Base-by-base conservation (phyloP, 176 grass and related monocot genomes). In the Aechmea fasciata region DNA sequence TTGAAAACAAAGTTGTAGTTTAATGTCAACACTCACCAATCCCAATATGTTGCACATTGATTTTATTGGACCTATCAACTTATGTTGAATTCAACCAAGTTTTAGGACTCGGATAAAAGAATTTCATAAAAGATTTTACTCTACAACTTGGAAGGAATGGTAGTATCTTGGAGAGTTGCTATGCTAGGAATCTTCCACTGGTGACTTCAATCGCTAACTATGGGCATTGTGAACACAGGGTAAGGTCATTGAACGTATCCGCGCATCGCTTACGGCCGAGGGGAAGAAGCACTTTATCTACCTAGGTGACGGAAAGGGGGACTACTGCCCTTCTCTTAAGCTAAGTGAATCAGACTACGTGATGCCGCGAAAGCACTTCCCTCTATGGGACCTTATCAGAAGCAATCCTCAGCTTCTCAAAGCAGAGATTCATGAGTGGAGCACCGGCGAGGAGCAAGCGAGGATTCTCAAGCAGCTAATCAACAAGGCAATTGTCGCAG, bases 251-350 rank as follows among this genome's bases (percentile, higher is more conserved):
- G 88, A 91, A 67, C 51, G 85, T 69, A 82, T 96, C 57, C 80
- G 72, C 57, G 33, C 47, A 17, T 77, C 77, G 0, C 73, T 61
- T 18, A 51, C 13, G 8, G 19, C 54, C 0, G 74, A 55, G 1
- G 71, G 65, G 7, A 64, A 72, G 76, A 96, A 88, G 70, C 80
- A 57, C 8, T 71, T 91, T 48, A 73, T 96, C 49, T 96, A 96
- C 85, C 69, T 96, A 0, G 92, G 92, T 19, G 92, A 96, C 66
- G 92, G 92, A 0, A 78, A 84, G 61, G 92, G 92, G 5, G 92
- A 96, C 50, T 96, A 91, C 67, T 96, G 92, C 78, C 92, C 92
- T 5, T 75, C 85, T 33, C 83, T 91, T 59, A 70, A 80, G 20
- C 88, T 91, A 4, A 15, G 15, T 0, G 67, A 73, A 66, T 81